phyloP scores from a whole-genome alignment of 768 basidiomycete species.

The Lactarius psammicola region DNA sequence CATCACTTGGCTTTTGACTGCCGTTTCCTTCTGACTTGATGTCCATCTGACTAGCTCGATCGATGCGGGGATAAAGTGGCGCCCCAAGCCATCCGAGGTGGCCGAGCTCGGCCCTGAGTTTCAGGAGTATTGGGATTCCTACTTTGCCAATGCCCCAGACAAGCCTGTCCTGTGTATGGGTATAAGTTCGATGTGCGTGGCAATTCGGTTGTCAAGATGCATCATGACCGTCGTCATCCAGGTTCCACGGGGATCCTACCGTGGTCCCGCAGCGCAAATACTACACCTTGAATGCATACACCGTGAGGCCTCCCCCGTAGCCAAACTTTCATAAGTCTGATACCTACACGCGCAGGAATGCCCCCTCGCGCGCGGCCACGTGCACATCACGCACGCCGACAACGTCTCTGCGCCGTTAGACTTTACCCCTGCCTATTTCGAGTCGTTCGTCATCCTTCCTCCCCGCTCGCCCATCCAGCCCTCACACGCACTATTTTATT shows the following conservation, averaged over 20 bases:
- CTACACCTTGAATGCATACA: slow-evolving; percentile 22
- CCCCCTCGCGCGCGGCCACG: too few relatives aligned
- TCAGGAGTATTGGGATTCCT: too few relatives aligned
- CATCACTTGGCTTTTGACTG: slow-evolving; percentile 21
- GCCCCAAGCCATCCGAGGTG: too few relatives aligned
- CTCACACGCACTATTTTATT: background rate
- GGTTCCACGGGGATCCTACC: background rate
- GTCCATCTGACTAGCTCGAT: slow-evolving; percentile 21
- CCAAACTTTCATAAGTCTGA: background rate
- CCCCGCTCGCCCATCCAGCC: background rate
- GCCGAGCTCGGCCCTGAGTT: too few relatives aligned
- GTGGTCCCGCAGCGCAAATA: too few relatives aligned
- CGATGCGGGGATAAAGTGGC: slow-evolving; percentile 31
- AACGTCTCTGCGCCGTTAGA: slow-evolving; percentile 29
- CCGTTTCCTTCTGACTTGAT: background rate
- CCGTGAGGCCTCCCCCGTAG: slow-evolving; percentile 1
- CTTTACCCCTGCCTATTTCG: slow-evolving; percentile 32
- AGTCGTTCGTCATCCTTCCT: slow-evolving; percentile 19
- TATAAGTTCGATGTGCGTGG: too few relatives aligned
- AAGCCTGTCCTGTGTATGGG: too few relatives aligned
- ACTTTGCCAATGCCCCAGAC: too few relatives aligned
- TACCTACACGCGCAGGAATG: background rate
- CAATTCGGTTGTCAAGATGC: background rate
- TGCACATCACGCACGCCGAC: too few relatives aligned
- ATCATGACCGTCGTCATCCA: background rate